Percentiles rank a stretch among this genome's conserved stretches.
These are phyloP conservation scores for Monilinia vaccinii-corymbosi DNA, from an alignment of 2,329 filamentous ascomycete genomes.

Conservation along the genomic window DNA sequence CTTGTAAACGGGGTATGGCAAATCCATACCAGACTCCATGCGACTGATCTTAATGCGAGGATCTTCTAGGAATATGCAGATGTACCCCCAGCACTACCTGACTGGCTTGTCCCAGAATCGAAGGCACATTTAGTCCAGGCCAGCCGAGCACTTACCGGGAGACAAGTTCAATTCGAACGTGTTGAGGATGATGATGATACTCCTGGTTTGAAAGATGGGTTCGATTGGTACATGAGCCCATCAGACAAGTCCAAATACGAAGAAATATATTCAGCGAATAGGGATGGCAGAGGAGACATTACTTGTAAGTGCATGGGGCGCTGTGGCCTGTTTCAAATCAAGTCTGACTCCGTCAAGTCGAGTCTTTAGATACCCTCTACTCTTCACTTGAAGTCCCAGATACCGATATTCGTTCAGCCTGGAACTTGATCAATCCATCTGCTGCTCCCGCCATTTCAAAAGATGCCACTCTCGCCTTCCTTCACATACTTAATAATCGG, in stretches of 20 bases:
- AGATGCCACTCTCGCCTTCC: conserved; percentile 86
- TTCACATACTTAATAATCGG: conserved; percentile 92
- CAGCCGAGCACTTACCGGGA: conserved; percentile 66
- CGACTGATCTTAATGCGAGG: not conserved
- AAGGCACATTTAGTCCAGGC: conserved; percentile 88
- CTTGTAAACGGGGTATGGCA: conserved; percentile 76
- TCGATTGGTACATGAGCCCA: conserved; percentile 99
- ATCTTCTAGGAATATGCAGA: conserved; percentile 68
- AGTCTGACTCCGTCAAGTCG: conserved; percentile 43
- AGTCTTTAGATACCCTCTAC: conserved; percentile 74
- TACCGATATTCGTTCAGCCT: conserved; percentile 79
- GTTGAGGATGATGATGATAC: conserved; percentile 77
- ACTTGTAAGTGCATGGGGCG: conserved; percentile 48
- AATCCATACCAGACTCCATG: not conserved
- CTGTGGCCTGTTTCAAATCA: not conserved
- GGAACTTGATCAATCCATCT: conserved; percentile 95
- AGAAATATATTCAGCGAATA: conserved; percentile 90
- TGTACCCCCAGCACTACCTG: conserved; percentile 76
- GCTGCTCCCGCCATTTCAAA: conserved; percentile 79
- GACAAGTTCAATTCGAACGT: conserved; percentile 74
- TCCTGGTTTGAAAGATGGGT: conserved; percentile 83
- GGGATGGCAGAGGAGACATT: conserved; percentile 77
- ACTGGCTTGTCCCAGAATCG: conserved; percentile 95
- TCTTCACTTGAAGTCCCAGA: conserved; percentile 65
- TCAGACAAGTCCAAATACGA: conserved; percentile 89